Percentiles rank a stretch among this genome's conserved stretches.
These are phyloP conservation scores for Paraphaeosphaeria sporulosa DNA, from an alignment of 2,329 filamentous ascomycete genomes.

Conservation along the genomic window DNA sequence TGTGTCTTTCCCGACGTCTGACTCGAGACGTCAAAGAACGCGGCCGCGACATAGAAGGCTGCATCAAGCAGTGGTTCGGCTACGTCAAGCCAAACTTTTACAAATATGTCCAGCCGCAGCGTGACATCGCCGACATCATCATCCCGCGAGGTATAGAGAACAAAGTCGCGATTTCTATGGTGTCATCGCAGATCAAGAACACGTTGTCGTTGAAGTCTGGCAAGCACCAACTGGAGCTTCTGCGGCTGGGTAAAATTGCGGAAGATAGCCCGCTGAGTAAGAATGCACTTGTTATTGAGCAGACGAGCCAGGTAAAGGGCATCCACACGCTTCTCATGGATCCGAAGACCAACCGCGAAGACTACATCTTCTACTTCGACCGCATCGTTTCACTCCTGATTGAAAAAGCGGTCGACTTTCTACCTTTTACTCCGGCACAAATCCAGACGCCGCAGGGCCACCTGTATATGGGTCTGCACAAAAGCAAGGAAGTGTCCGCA, in stretches of 20 bases:
- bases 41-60: constrained; percentile 90
- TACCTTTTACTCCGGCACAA: constrained; percentile 69
- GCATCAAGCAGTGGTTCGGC: constrained; percentile 96
- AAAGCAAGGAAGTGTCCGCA: constrained; percentile 71
- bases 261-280: constrained; percentile 76
- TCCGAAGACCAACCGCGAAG: constrained; percentile 78
- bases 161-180: constrained; percentile 91
- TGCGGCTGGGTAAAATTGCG: constrained; percentile 74
- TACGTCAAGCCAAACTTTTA: constrained; percentile 98
- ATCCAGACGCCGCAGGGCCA: constrained; percentile 76
- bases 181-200: constrained; percentile 89
- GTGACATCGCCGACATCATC: constrained; percentile 91
- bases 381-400: constrained; percentile 83
- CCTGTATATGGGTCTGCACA: constrained; percentile 74
- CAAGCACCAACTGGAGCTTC: constrained; percentile 80
- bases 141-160: constrained; percentile 96
- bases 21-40: constrained; percentile 88
- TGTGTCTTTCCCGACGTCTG: constrained; percentile 70
- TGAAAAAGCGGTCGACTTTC: constrained; percentile 65
- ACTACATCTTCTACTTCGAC: constrained; percentile 98
- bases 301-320: constrained; percentile 80
- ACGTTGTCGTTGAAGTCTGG: constrained; percentile 86
- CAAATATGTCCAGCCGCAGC: constrained; percentile 90
- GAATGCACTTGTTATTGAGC: constrained; percentile 76
- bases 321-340: constrained; percentile 93